Evolutionary conservation across 1,284 basidiomycete genomes (phyloP), one percentile per base, ranked within the genome.

Genomic region (Hypsizygus ulmarius): DNA sequence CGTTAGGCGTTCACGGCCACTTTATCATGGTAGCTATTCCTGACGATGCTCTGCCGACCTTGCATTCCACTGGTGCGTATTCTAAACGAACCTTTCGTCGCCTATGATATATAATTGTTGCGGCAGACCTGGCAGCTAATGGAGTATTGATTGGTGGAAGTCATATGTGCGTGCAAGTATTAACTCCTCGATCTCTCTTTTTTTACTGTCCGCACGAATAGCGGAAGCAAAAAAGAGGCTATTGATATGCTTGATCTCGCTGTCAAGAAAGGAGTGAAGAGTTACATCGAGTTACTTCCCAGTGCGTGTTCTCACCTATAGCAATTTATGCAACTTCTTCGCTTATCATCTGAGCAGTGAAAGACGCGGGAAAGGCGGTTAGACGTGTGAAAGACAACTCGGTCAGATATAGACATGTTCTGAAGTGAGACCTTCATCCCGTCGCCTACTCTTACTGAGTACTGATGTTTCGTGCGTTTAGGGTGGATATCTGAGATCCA

Each of bases 161-260:
- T 36, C 49, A 52, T 10, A 53, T 65, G 63, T 65, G 50, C 39
- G 52, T 43, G n/a, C 6, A 10, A 16, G 28, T n/a, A n/a, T n/a
- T n/a, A n/a, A n/a, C n/a, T n/a, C 28, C 8, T 33, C 3, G 25
- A 14, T 29, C 30, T 9, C 71, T 15, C 71, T 2, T 29, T 7
- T 10, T 32, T 14, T 12, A 10, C 6, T 27, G 2, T 9, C 10
- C 5, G 32, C 8, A 2, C 12, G 11, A 21, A 79, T 64, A 80
- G 87, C 43, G 84, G 84, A 29, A 80, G 70, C 64, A 84, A 82
- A 69, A 73, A 73, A 52, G 84, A 87, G 59, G 78, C 72, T 14
- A 58, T 78, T 14, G 70, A 72, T 47, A 86, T 85, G 83, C 67
- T 83, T 32, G 59, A 79, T 52, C 68, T 84, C 12, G 81, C 79